Base-by-base conservation (phyloP, 768 basidiomycete genomes). In the Candolleomyces eurysporus region DNA sequence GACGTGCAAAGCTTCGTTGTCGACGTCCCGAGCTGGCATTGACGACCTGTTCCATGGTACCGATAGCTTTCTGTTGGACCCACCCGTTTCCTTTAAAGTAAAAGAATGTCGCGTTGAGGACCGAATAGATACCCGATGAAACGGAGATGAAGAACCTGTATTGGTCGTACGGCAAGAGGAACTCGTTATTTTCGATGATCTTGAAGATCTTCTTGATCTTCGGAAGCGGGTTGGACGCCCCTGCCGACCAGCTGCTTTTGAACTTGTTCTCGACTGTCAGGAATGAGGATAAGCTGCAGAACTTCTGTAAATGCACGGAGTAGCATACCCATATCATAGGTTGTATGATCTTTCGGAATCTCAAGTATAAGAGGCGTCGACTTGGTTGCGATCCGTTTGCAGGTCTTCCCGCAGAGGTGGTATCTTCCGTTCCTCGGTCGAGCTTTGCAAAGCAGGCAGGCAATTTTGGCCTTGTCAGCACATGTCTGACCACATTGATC, bases 11-110 rank as follows among this genome's bases (percentile, higher is more conserved):
- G 57, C 30, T 63, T 59, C 8, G 67, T 69, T 21, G 69, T 68
- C 3, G 65, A 65, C 3, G 63, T 57, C 3, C 73, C 73, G 1
- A 75, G 64, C 10, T 59, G 66, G 50, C 73, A 75, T 48, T 48
- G 61, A 45, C 70, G 56, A 32, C 60, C 61, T 3, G 73, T 75
- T 21, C 73, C 73, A 46, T 75, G 73, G 57, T 72, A 75, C 2
- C 72, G 66, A 57, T 72, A 75, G 10, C 65, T 66, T 61, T 73
- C 72, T 16, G 69, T 72, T 36, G 36, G 36, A 5, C 72, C 71
- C 2, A 68, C 59, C 16, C 21, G 59, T 62, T 65, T 67, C 56
- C 70, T 69, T 22, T 30, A n/a, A 40, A 13, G 22, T 11, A n/a
- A 49, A 32, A 16, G 1, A 32, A 40, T 21, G 21, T 49, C 19